A percentile compares a stretch with the other conserved stretches of the same genome.
Evolutionary conservation across 2,329 filamentous ascomycete species (phyloP).

Genomic region (Fusarium sambucinum): DNA sequence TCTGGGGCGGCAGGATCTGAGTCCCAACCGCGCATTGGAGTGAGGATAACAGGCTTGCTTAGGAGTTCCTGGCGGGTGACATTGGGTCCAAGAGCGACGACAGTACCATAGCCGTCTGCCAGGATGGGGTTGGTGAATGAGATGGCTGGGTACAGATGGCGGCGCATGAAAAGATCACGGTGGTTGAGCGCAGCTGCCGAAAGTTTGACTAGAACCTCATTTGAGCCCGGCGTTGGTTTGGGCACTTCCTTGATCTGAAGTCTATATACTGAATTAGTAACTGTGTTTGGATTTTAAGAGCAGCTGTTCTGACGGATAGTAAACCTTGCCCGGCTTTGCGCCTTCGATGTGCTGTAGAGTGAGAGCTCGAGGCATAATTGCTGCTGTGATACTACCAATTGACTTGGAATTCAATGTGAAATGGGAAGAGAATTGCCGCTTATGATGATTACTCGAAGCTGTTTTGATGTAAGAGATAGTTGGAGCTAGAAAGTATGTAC

Average conservation of each 20-base stretch:
- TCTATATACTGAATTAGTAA: slow-evolving; percentile 51
- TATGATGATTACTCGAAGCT: neutral
- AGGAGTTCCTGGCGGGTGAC: slow-evolving; percentile 56
- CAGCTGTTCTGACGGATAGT: slow-evolving; percentile 73
- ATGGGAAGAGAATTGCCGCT: neutral
- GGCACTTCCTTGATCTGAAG: slow-evolving; percentile 71
- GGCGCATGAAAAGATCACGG: slow-evolving; percentile 93
- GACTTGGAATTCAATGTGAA: neutral
- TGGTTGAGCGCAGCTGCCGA: slow-evolving; percentile 90
- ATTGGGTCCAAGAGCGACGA: slow-evolving; percentile 72
- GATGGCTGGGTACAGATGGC: slow-evolving; percentile 88
- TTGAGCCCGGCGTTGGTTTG: slow-evolving; percentile 71
- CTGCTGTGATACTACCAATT: neutral
- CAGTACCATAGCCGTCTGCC: slow-evolving; percentile 83
- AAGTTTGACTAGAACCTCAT: slow-evolving; percentile 80
- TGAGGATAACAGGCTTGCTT: slow-evolving; percentile 79
- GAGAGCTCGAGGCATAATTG: slow-evolving; percentile 66
- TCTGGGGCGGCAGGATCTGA: slow-evolving; percentile 80
- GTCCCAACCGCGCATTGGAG: slow-evolving; percentile 83
- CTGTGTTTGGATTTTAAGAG: neutral
- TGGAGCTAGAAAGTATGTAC: neutral
- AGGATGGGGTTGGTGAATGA: slow-evolving; percentile 83
- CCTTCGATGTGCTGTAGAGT: slow-evolving; percentile 76
- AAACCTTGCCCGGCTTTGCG: slow-evolving; percentile 87
- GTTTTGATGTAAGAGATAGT: neutral